A percentile compares a stretch with the other conserved stretches of the same genome.
Evolutionary conservation across 371 early-diverging fungal species (phyloP).

Genomic region (Conidiobolus incongruus): DNA sequence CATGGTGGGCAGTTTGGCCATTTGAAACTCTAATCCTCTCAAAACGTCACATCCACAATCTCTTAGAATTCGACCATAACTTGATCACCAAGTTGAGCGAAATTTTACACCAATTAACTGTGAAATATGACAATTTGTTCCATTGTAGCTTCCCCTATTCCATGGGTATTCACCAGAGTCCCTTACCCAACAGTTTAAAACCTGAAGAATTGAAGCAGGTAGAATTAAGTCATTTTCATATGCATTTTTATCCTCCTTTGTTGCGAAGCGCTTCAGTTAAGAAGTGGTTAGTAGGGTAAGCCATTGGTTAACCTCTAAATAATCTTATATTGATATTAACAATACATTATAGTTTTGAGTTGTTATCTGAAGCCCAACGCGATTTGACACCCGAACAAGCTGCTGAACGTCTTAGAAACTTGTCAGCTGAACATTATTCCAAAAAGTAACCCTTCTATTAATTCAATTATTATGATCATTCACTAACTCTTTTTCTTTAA

Average conservation of each 20-base stretch:
- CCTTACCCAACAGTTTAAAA: conserved; percentile 18
- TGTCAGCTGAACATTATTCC: conserved; percentile 9
- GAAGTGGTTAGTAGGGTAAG: conserved; percentile 86
- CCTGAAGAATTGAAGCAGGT: conserved; percentile 13
- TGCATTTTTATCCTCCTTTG: conserved; percentile 89
- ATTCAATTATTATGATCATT: too few species aligned
- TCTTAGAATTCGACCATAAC: conserved; percentile 22
- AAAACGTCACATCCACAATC: conserved; percentile 29
- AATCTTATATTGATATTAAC: neutral
- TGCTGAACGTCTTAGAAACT: conserved; percentile 27
- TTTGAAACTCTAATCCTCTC: conserved; percentile 72
- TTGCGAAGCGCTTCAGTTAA: conserved; percentile 68
- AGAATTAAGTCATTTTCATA: conserved; percentile 44
- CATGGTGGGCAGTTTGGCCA: conserved; percentile 94
- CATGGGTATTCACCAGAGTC: conserved; percentile 81
- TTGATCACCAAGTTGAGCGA: conserved; percentile 39
- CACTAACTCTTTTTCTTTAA: too few species aligned
- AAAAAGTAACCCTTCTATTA: too few species aligned
- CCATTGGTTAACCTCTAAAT: neutral
- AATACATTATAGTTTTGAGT: conserved; percentile 42
- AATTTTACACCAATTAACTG: conserved; percentile 42
- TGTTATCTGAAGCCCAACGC: conserved; percentile 81
- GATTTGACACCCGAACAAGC: conserved; percentile 87
- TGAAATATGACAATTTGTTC: conserved; percentile 81
- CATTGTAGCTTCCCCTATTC: conserved; percentile 83